Evolutionary conservation across 2,329 filamentous ascomycete genomes (phyloP), one percentile per base, ranked within the genome.

Genomic region (Chalaropsis ovoidea): DNA sequence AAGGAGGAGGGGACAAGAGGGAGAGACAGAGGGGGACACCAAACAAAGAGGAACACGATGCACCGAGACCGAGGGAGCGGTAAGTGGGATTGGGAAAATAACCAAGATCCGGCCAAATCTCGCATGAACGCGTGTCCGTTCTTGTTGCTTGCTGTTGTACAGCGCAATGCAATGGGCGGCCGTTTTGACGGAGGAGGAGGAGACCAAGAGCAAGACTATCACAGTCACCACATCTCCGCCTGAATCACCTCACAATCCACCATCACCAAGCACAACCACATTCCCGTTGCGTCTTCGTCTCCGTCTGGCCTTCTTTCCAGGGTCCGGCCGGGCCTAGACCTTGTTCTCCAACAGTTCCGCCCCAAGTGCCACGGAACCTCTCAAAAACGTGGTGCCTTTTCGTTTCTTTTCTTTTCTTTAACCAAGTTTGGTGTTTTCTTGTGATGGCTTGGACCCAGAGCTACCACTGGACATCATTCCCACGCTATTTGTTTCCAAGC

Each of bases 81-180:
- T 58, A 35, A 31, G 35, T 58, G 52, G 24, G 27, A 58, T 35
- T 58, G 27, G 13, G 8, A 52, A 27, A 17, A 58, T 10, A 58
- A 58, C 8, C 52, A 58, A 58, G 27, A 58, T 58, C 11, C 17
- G 52, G 27, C 13, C 27, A 58, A 35, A 58, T 58, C 27, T 35
- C 31, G 31, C 52, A 58, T 58, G 52, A 58, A n/a, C 10, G 24
- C 52, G 52, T 31, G 27, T 35, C n/a, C 52, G 19, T 58, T 58
- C 52, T 19, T 35, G 17, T 58, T 35, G 52, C 27, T 35, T 39
- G 15, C 1, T 58, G 24, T 6, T 31, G 35, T 3, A 7, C 35
- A 39, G 35, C 35, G 35, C 35, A 39, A 10, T 39, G 8, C 8
- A 39, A 10, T 8, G 5, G 35, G 35, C 8, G 8, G 8, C 35